Base-by-base conservation (phyloP, 2,329 filamentous ascomycete species). In the Cryphonectria parasitica region DNA sequence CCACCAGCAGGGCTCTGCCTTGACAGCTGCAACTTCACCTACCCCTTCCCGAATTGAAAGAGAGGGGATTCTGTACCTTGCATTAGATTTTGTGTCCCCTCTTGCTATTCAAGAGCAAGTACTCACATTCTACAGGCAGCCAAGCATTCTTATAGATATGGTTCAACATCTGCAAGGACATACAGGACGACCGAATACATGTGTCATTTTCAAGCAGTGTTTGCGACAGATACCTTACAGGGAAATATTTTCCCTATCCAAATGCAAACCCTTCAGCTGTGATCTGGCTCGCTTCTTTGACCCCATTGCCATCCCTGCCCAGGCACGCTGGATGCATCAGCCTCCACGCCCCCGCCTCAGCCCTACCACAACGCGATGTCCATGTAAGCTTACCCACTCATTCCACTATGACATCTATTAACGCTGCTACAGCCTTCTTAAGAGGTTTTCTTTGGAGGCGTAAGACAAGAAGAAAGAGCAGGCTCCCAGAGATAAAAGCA, bases 1-100 rank as follows among this genome's bases (percentile, higher is more conserved):
- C 64, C 66, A 28, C 28, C 52, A 68, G 58, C 49, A 64, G 66
- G 69, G 61, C 28, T 52, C 58, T n/a, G 56, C 31, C 25, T 54
- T 69, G 60, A 71, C 67, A 67, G 56, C 49, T 71, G 69, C 69
- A 67, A 65, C 63, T 66, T 56, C 31, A 63, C 58, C 60, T 60
- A 70, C 70, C 41, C 7, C 43, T 64, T 68, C 66, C 71, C 45
- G 56, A 66, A 69, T 71, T 31, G 67, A 61, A 64, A 56, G 63
- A 70, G 52, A 52, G 36, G 62, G 19, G 62, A 63, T 36, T 45
- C 39, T 34, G 70, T 72, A 64, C 70, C 70, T 72, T 72, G 70
- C 68, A 70, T 70, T 72, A 70, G 66, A 66, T 56, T 67, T 34
- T 68, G 52, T 45, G 28, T 56, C 13, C 67, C 72, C 54, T 68